These are phyloP conservation scores for Starmerella cellae DNA, from an alignment of 805 yeast species.

Conservation along the genomic window DNA sequence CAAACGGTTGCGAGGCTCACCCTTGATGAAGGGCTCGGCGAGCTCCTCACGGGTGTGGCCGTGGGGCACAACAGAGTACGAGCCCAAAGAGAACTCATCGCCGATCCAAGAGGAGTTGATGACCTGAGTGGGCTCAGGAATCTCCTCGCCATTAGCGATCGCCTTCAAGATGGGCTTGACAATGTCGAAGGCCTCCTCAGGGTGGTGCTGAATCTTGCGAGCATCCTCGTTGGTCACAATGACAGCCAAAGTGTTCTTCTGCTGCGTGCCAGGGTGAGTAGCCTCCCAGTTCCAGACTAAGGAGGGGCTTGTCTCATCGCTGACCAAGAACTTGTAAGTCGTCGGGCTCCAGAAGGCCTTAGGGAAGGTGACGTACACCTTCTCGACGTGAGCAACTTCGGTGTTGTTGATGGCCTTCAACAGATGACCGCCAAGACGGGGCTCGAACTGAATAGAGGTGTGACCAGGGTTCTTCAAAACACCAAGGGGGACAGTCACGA, in stretches of 20 bases:
- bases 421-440: conserved; percentile 14
- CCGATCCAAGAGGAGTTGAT: conserved; percentile 49
- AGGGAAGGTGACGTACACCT: conserved; percentile 57
- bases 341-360: conserved; percentile 47
- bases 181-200: conserved; percentile 23
- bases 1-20: conserved; percentile 34
- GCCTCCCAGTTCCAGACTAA: conserved; percentile 47
- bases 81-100: conserved; percentile 59
- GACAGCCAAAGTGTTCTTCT: conserved; percentile 35
- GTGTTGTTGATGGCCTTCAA: conserved; percentile 12
- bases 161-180: conserved; percentile 21
- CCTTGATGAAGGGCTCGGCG: conserved; percentile 46
- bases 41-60: conserved; percentile 58
- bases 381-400: conserved; percentile 49
- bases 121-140: conserved; percentile 31
- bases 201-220: conserved; percentile 37
- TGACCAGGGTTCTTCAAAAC: conserved; percentile 15
- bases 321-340: conserved; percentile 37
- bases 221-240: conserved; percentile 61
- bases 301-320: conserved; percentile 40
- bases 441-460: conserved; percentile 17
- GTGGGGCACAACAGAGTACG: conserved; percentile 55
- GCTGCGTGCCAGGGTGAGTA: conserved; percentile 28
- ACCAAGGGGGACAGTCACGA: conserved; percentile 21
- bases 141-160: conserved; percentile 11